phyloP scores from a whole-genome alignment of 176 grass and related monocot genomes.

The Triticum urartu region DNA sequence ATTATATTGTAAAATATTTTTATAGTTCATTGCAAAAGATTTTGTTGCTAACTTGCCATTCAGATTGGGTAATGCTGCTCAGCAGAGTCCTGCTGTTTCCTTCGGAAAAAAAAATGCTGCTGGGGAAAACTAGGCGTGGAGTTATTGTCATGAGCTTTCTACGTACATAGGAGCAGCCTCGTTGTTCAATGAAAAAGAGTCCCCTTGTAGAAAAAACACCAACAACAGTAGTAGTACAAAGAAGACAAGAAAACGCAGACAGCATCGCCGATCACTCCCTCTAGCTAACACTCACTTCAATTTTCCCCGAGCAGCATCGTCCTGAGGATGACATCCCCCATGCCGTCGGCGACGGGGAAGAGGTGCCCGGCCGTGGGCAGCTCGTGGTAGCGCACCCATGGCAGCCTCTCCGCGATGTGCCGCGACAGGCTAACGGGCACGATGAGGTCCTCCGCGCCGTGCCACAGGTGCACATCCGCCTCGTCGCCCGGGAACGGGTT shows the following conservation, averaged over 20 bases:
- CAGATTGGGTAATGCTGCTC: too few species aligned
- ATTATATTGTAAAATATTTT: too few species aligned
- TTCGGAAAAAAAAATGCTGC: too few species aligned
- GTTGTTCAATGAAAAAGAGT: too few species aligned
- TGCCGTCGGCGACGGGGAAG: conserved; percentile 58
- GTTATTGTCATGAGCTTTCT: too few species aligned
- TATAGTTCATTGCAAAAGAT: too few species aligned
- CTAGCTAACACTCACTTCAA: background rate
- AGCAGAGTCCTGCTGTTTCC: too few species aligned
- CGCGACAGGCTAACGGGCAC: conserved; percentile 69
- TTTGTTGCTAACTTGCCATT: too few species aligned
- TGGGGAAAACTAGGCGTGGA: too few species aligned
- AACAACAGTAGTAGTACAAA: background rate
- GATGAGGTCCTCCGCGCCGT: conserved; percentile 64
- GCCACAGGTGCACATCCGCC: conserved; percentile 78
- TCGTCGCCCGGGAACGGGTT: conserved; percentile 72
- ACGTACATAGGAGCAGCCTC: too few species aligned
- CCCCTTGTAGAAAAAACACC: background rate
- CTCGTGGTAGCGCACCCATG: conserved; percentile 84
- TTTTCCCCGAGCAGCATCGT: conserved; percentile 46
- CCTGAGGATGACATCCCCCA: conserved; percentile 63
- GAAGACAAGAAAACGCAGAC: background rate
- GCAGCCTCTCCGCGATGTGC: conserved; percentile 52
- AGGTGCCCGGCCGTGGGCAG: conserved; percentile 67
- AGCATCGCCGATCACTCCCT: too few species aligned